Percentiles rank a stretch among this genome's conserved stretches.
phyloP scores from a whole-genome alignment of 768 basidiomycete genomes.

The Agrocybe pediades region DNA sequence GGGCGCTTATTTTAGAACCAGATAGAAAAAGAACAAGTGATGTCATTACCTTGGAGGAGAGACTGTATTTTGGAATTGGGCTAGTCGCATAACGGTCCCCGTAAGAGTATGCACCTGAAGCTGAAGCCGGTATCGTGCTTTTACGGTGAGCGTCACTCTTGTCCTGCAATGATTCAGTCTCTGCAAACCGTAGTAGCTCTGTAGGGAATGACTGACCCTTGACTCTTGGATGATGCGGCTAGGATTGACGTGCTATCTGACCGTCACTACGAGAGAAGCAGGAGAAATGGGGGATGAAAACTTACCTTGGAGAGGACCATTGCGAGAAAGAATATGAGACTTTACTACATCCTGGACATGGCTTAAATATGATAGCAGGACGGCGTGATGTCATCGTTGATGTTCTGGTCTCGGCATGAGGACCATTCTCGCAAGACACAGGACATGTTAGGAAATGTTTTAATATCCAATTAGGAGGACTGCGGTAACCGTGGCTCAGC shows the following conservation, averaged over 20 bases:
- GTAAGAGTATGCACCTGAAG: slow-evolving; percentile 45
- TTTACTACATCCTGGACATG: neutral
- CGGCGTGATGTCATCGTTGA: slow-evolving; percentile 5
- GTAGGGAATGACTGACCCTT: slow-evolving; percentile 35
- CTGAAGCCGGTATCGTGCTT: slow-evolving; percentile 14
- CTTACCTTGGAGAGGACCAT: slow-evolving; percentile 68
- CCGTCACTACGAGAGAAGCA: neutral
- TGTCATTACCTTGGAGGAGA: slow-evolving; percentile 51
- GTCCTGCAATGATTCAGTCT: slow-evolving; percentile 4
- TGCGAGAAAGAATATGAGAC: slow-evolving; percentile 10
- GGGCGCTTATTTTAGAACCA: neutral
- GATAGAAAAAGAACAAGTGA: neutral
- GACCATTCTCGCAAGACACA: too few species aligned
- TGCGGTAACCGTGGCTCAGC: too few species aligned
- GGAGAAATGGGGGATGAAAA: neutral
- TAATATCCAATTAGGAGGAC: too few species aligned
- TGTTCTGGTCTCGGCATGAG: too few species aligned
- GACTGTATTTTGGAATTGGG: slow-evolving; percentile 69
- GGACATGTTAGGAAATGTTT: too few species aligned
- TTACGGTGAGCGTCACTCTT: slow-evolving; percentile 28
- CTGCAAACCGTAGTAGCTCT: slow-evolving; percentile 1
- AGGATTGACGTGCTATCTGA: slow-evolving; percentile 62
- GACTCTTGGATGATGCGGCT: slow-evolving; percentile 63
- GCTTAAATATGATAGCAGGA: neutral
- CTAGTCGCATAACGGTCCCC: slow-evolving; percentile 66